These are phyloP conservation scores for Nidularia sp. DNA, from an alignment of 768 basidiomycete genomes.

Conservation along the genomic window DNA sequence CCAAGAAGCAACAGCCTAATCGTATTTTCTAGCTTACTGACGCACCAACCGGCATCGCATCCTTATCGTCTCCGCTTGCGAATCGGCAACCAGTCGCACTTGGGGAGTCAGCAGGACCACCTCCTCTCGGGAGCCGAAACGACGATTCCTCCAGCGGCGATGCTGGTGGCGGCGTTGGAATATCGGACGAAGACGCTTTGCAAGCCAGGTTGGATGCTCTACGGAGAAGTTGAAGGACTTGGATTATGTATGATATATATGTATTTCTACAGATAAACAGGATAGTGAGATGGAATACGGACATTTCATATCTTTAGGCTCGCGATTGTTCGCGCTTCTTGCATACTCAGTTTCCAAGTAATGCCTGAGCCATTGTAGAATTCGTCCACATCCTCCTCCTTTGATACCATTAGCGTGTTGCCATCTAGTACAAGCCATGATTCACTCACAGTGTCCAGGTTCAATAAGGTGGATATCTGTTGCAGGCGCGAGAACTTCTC, in stretches of 20 bases:
- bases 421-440: background rate
- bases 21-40: slow-evolving; percentile 63
- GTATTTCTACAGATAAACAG: no score
- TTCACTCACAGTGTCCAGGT: slow-evolving; percentile 69
- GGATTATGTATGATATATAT: no score
- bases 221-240: slow-evolving; percentile 48
- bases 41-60: slow-evolving; percentile 70
- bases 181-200: slow-evolving; percentile 85
- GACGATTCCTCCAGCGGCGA: slow-evolving; percentile 30
- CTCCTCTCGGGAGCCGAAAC: slow-evolving; percentile 18
- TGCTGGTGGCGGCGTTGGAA: slow-evolving; percentile 32
- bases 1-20: background rate
- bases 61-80: slow-evolving; percentile 53
- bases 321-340: slow-evolving; percentile 71
- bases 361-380: slow-evolving; percentile 94
- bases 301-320: slow-evolving; percentile 44
- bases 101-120: slow-evolving; percentile 56
- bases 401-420: slow-evolving; percentile 5
- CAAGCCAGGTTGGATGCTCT: slow-evolving; percentile 93
- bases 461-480: slow-evolving; percentile 89
- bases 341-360: slow-evolving; percentile 75
- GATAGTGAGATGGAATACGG: background rate
- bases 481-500: slow-evolving; percentile 91
- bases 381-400: slow-evolving; percentile 95
- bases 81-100: slow-evolving; percentile 80